phyloP scores from a whole-genome alignment of 768 basidiomycete species.

The Termitomyces sp. region DNA sequence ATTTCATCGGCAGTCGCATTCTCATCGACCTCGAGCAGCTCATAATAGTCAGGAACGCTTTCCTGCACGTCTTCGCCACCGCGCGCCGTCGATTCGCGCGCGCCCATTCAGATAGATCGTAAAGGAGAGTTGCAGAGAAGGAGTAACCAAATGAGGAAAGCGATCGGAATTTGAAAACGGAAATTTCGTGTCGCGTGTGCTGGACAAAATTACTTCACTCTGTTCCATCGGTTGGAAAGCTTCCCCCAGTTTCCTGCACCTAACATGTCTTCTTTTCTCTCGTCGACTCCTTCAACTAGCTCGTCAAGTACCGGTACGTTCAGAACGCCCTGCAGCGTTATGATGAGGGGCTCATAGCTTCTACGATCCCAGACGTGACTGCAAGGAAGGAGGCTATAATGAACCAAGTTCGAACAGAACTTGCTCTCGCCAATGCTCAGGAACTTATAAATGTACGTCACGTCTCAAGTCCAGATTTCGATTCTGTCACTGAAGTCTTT shows the following conservation, averaged over 20 bases:
- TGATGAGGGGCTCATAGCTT: not conserved
- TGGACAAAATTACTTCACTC: not conserved
- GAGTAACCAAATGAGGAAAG: slow-evolving; percentile 10
- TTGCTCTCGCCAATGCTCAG: slow-evolving; percentile 74
- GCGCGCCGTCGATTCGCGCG: slow-evolving; percentile 57
- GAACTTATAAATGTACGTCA: slow-evolving; percentile 72
- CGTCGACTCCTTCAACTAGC: not conserved
- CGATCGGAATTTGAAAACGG: slow-evolving; percentile 17
- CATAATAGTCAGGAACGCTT: slow-evolving; percentile 68
- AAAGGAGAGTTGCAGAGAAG: not conserved
- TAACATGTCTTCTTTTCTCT: slow-evolving; percentile 13
- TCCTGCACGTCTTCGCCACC: slow-evolving; percentile 17
- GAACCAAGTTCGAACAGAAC: slow-evolving; percentile 64
- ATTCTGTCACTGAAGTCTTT: slow-evolving; percentile 1
- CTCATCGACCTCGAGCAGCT: slow-evolving; percentile 78
- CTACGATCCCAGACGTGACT: slow-evolving; percentile 35
- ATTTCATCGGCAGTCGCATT: slow-evolving; percentile 86
- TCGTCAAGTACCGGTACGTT: slow-evolving; percentile 3
- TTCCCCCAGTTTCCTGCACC: not conserved
- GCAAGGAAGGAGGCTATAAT: slow-evolving; percentile 56
- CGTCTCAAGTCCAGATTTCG: not conserved
- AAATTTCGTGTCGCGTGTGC: slow-evolving; percentile 15
- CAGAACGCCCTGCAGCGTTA: not conserved
- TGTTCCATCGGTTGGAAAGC: not conserved
- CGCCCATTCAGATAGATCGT: slow-evolving; percentile 53